These are phyloP conservation scores for Alternaria consortialis DNA, from an alignment of 2,329 filamentous ascomycete genomes.

Conservation along the genomic window DNA sequence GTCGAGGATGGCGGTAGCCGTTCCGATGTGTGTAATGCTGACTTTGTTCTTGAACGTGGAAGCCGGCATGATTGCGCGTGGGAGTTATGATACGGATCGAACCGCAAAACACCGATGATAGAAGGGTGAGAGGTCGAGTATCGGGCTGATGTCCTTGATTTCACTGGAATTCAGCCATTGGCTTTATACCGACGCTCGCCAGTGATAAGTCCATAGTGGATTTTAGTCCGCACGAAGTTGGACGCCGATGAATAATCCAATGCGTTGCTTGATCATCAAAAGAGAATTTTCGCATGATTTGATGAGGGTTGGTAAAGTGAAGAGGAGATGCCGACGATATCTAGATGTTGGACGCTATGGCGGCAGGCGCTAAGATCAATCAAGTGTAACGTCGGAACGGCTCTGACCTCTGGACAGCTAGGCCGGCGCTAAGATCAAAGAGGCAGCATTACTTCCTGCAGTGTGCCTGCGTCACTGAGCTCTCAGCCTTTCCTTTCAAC, in stretches of 20 bases:
- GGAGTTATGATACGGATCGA: rapidly evolving
- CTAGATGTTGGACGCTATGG: neutral
- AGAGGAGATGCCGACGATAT: neutral
- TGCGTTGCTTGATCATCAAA: neutral
- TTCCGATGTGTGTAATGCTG: conserved; percentile 58
- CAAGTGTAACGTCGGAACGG: neutral
- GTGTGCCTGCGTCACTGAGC: neutral
- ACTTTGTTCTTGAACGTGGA: conserved; percentile 31
- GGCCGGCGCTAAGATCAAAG: neutral
- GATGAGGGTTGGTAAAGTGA: neutral
- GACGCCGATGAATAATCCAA: neutral
- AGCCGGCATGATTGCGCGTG: neutral
- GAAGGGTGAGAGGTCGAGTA: neutral
- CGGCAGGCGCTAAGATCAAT: neutral
- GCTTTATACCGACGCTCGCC: neutral
- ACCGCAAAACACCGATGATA: neutral
- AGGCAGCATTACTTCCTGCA: neutral
- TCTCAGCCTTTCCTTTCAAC: neutral
- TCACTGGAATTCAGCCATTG: neutral
- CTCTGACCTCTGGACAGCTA: neutral
- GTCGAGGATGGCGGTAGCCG: conserved; percentile 60
- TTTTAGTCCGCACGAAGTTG: neutral
- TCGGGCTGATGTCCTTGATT: neutral
- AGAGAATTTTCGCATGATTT: neutral
- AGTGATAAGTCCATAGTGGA: neutral